Conservation (phyloP, 257 asterid genomes). For the Eustoma russellianum region DNA sequence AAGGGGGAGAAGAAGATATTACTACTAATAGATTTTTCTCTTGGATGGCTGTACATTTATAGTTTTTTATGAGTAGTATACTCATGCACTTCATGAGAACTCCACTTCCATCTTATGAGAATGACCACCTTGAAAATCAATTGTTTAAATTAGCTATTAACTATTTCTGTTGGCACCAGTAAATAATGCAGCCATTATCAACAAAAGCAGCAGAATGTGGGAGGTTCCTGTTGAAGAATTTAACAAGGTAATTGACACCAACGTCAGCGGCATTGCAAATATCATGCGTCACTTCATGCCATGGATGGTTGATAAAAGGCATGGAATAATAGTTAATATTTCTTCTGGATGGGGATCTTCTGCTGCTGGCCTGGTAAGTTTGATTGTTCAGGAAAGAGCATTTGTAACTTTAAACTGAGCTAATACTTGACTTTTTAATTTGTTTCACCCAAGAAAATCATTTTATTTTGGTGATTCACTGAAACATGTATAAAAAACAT, state of each 20-base stretch:
- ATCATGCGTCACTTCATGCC: constrained; percentile 87
- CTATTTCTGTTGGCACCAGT: constrained; percentile 29
- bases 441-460: neutral
- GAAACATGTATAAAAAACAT: neutral
- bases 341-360: constrained; percentile 99
- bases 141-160: no score
- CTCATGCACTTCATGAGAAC: no score
- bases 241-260: constrained; percentile 79
- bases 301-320: constrained; percentile 69
- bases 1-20: no score
- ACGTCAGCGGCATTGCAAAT: constrained; percentile 75
- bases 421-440: no score
- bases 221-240: constrained; percentile 86
- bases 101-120: no score
- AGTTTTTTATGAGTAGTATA: no score
- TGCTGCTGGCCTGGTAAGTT: constrained; percentile 86
- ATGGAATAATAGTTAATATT: constrained; percentile 77
- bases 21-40: no score
- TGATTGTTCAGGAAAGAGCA: neutral
- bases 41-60: no score
- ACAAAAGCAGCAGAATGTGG: constrained; percentile 78
- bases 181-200: constrained; percentile 92
- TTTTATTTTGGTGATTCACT: neutral
- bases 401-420: neutral
- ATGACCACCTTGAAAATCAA: no score